Evolutionary conservation across 148 eudicot species (phyloP).

Genomic region (Chenopodium suecicum): DNA sequence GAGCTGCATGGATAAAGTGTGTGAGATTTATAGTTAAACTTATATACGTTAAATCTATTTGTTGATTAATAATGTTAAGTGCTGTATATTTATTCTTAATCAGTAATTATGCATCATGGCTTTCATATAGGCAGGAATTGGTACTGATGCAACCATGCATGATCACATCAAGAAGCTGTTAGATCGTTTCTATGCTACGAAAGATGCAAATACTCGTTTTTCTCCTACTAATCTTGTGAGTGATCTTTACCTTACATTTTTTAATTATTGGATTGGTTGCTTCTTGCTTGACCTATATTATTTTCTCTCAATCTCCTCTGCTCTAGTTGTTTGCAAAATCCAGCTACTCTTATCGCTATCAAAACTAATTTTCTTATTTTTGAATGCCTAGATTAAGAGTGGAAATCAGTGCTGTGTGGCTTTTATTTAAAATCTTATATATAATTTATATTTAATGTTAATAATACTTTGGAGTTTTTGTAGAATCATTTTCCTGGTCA

Average conservation of each 20-base stretch:
- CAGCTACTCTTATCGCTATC: neutral
- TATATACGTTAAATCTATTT: neutral
- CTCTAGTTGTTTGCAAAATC: neutral
- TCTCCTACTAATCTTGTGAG: conserved; percentile 86
- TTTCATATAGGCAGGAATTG: conserved; percentile 70
- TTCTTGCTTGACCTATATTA: neutral
- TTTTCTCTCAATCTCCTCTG: neutral
- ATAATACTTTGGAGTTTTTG: neutral
- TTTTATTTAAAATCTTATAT: neutral
- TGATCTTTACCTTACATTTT: conserved; percentile 4
- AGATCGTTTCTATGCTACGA: conserved; percentile 95
- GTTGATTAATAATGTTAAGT: neutral
- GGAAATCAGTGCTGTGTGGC: neutral
- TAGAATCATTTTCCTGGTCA: neutral
- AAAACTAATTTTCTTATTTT: neutral
- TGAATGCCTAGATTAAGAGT: neutral
- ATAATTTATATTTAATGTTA: neutral
- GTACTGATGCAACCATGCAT: conserved; percentile 99
- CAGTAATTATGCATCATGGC: neutral
- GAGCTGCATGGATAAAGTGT: conserved; percentile 89
- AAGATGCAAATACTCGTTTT: conserved; percentile 80
- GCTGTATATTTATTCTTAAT: neutral
- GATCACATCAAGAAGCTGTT: conserved; percentile 96
- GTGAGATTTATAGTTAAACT: conserved; percentile 15
- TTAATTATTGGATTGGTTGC: neutral